Conservation (phyloP, 108 stramenopile genomes). For the Skeletonema grethae region DNA sequence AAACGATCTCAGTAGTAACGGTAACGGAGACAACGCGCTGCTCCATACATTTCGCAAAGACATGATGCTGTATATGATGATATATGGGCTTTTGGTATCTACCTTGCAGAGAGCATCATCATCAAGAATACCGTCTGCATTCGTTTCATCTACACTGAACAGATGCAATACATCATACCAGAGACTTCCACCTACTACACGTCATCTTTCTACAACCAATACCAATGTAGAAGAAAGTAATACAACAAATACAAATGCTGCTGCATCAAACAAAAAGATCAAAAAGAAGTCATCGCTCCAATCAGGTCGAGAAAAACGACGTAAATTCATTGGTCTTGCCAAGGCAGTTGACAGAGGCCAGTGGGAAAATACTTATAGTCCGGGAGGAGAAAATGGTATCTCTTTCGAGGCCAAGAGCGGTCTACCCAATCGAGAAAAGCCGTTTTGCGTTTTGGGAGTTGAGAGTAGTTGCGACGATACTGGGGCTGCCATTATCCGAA, state of each 20-base stretch:
- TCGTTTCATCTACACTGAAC: not conserved
- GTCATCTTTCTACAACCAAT: not conserved
- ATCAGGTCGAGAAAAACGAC: slow-evolving; percentile 54
- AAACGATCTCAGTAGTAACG: no score
- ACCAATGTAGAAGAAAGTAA: not conserved
- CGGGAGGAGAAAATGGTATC: slow-evolving; percentile 57
- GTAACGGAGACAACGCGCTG: no score
- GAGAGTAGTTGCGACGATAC: slow-evolving; percentile 98
- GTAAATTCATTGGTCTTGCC: slow-evolving; percentile 73
- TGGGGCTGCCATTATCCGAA: slow-evolving; percentile 90
- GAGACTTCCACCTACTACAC: not conserved
- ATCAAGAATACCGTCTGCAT: not conserved
- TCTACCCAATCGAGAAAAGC: slow-evolving; percentile 54
- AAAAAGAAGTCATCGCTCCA: slow-evolving; percentile 27
- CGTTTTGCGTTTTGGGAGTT: slow-evolving; percentile 92
- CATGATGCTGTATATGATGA: not conserved
- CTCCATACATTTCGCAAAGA: not conserved
- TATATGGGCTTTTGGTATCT: not conserved
- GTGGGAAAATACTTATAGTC: slow-evolving; percentile 59
- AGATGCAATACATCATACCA: not conserved
- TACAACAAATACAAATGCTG: not conserved
- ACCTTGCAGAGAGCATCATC: not conserved
- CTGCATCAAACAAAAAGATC: not conserved
- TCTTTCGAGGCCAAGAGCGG: slow-evolving; percentile 70
- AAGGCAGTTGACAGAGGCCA: slow-evolving; percentile 91